Percentiles rank a stretch among this genome's conserved stretches.
Evolutionary conservation across 208 protist genomes (phyloP).

Genomic region (Acanthamoeba polyphaga): DNA sequence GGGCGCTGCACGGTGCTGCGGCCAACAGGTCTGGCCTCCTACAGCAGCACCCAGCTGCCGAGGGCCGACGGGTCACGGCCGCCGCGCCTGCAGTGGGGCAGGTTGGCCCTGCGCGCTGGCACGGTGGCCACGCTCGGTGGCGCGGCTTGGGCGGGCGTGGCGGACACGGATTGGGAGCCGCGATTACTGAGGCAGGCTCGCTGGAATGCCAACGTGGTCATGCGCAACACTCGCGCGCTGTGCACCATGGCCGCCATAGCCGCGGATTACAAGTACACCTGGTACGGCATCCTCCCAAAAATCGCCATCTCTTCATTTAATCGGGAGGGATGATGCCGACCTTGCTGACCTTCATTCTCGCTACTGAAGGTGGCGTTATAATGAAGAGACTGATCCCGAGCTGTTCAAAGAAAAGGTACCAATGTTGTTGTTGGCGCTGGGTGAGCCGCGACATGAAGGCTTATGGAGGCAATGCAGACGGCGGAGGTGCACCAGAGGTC

Average conservation of each 20-base stretch:
- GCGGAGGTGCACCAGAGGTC: neutral
- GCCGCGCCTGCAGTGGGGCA: neutral
- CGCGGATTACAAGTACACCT: constrained; percentile 39
- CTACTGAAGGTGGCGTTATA: neutral
- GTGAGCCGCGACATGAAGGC: neutral
- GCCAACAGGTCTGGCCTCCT: neutral
- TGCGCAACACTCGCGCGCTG: neutral
- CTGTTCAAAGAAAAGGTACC: neutral
- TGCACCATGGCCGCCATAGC: constrained; percentile 22
- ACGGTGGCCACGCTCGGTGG: neutral
- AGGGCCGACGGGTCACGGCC: neutral
- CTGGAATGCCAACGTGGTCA: neutral
- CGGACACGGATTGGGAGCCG: neutral
- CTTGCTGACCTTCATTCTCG: neutral
- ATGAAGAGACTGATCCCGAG: neutral
- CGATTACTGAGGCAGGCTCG: neutral
- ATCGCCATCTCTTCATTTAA: neutral
- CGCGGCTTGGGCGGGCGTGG: neutral
- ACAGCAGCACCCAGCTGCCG: neutral
- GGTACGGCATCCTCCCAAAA: neutral
- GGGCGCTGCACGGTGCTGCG: neutral
- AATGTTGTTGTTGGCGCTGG: neutral
- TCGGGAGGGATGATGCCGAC: neutral
- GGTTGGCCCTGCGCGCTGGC: neutral
- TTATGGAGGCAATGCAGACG: neutral